These are phyloP conservation scores for Aureobasidium sp. DNA, from an alignment of 2,329 filamentous ascomycete species.

Conservation along the genomic window DNA sequence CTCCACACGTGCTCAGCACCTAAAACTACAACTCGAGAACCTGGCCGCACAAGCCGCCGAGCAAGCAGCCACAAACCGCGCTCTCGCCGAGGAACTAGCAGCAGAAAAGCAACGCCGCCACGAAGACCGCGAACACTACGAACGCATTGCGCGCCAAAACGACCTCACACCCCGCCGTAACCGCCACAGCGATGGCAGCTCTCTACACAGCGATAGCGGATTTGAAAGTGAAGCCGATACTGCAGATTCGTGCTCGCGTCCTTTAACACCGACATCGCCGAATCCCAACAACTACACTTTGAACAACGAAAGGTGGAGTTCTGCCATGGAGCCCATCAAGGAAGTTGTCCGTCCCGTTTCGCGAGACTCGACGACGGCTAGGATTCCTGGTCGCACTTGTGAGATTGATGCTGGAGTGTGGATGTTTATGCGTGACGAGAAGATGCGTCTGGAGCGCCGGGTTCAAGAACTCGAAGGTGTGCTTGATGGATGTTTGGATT, in stretches of 20 bases:
- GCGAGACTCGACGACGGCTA: constrained; percentile 23
- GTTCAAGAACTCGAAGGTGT: constrained; percentile 48
- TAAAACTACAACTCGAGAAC: constrained; percentile 55
- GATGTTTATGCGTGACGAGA: constrained; percentile 50
- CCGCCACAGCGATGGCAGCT: constrained; percentile 24
- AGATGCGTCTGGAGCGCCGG: constrained; percentile 44
- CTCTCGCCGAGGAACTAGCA: constrained; percentile 42
- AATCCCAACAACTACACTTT: constrained; percentile 30
- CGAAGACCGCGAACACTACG: constrained; percentile 31
- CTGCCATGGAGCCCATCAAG: constrained; percentile 11
- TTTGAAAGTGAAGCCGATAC: constrained; percentile 49
- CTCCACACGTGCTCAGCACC: constrained; percentile 48
- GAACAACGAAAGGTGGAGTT: constrained; percentile 16
- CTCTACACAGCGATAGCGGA: constrained; percentile 48
- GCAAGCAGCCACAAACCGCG: constrained; percentile 50
- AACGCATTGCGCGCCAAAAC: constrained; percentile 21
- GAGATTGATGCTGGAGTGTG: constrained; percentile 40
- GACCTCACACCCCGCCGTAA: constrained; percentile 20
- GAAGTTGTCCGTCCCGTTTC: constrained; percentile 25
- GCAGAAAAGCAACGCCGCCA: constrained; percentile 35
- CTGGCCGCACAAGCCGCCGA: constrained; percentile 50
- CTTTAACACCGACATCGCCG: constrained; percentile 30
- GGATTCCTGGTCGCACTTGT: constrained; percentile 24
- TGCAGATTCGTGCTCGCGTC: constrained; percentile 41
- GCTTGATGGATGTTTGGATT: constrained; percentile 50